Evolutionary conservation across 441 rosid species (phyloP).

Genomic region (Erodium trifolium): DNA sequence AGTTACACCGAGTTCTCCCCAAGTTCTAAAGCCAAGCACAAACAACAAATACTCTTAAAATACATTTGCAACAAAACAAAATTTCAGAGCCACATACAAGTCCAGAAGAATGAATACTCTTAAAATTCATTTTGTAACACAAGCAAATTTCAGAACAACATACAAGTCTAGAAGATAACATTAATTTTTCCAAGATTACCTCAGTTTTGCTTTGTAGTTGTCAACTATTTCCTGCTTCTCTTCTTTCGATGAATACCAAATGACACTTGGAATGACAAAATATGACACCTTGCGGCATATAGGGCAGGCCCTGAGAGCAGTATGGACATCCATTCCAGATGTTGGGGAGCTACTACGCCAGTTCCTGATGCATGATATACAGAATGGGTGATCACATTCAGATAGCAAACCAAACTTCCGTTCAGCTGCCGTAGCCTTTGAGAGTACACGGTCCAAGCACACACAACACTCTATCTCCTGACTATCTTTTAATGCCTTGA

Average conservation of each 20-base stretch:
- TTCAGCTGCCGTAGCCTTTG: conserved; percentile 77
- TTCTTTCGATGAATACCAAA: conserved; percentile 80
- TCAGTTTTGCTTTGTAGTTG: conserved; percentile 73
- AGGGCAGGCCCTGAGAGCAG: conserved; percentile 78
- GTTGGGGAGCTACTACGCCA: conserved; percentile 93
- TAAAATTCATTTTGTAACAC: too few species aligned
- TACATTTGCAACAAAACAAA: not conserved
- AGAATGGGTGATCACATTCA: conserved; percentile 97
- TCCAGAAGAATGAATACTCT: too few species aligned
- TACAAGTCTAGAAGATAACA: not conserved
- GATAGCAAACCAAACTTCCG: conserved; percentile 86
- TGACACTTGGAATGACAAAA: conserved; percentile 74
- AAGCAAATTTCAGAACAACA: not conserved
- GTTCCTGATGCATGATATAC: conserved; percentile 88
- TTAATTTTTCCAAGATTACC: conserved; percentile 31
- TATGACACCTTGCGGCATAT: conserved; percentile 88
- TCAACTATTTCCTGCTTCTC: conserved; percentile 78
- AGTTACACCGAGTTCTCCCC: too few species aligned
- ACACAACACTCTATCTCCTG: conserved; percentile 64
- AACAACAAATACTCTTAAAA: not conserved
- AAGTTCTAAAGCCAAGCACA: not conserved
- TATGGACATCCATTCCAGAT: conserved; percentile 81
- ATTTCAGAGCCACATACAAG: too few species aligned
- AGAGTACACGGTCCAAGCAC: conserved; percentile 74
- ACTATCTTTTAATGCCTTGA: conserved; percentile 48